Evolutionary conservation across 805 yeast genomes (phyloP).

Genomic region (Metschnikowia corniflorae): DNA sequence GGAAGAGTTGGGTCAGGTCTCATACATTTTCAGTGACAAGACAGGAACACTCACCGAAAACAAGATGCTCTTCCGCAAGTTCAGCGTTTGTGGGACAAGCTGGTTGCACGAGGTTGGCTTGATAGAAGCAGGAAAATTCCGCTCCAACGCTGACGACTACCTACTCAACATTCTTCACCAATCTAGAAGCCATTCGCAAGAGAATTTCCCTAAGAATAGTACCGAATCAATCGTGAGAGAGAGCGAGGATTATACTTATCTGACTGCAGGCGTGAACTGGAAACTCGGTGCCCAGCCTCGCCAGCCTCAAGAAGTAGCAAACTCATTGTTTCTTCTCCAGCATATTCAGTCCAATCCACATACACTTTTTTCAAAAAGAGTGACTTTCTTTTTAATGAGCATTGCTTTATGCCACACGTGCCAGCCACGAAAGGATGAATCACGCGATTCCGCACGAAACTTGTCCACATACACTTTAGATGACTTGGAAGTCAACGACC

Average conservation of each 20-base stretch:
- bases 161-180: slow-evolving; percentile 3
- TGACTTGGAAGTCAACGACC: slow-evolving; percentile 16
- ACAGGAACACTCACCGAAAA: slow-evolving; percentile 97
- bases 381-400: slow-evolving; percentile 73
- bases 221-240: slow-evolving; percentile 33
- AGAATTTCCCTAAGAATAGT: slow-evolving; percentile 20
- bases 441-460: slow-evolving; percentile 3
- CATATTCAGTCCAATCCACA: slow-evolving; percentile 73
- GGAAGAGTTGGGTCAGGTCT: slow-evolving; percentile 96
- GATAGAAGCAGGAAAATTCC: slow-evolving; percentile 25
- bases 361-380: slow-evolving; percentile 64
- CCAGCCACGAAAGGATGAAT: slow-evolving; percentile 55
- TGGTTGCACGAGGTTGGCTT: slow-evolving; percentile 80
- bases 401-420: slow-evolving; percentile 90
- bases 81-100: slow-evolving; percentile 81
- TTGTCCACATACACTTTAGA: slow-evolving; percentile 19
- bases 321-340: slow-evolving; percentile 60
- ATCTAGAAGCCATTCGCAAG: slow-evolving; percentile 1
- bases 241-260: slow-evolving; percentile 28
- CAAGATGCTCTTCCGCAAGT: slow-evolving; percentile 85
- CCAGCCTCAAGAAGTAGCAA: slow-evolving; percentile 38
- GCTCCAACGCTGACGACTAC: slow-evolving; percentile 4
- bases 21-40: slow-evolving; percentile 91
- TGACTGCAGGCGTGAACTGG: slow-evolving; percentile 36
- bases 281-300: slow-evolving; percentile 47